These are phyloP conservation scores for Xerocomus spinulosus DNA, from an alignment of 768 basidiomycete genomes.

Conservation along the genomic window DNA sequence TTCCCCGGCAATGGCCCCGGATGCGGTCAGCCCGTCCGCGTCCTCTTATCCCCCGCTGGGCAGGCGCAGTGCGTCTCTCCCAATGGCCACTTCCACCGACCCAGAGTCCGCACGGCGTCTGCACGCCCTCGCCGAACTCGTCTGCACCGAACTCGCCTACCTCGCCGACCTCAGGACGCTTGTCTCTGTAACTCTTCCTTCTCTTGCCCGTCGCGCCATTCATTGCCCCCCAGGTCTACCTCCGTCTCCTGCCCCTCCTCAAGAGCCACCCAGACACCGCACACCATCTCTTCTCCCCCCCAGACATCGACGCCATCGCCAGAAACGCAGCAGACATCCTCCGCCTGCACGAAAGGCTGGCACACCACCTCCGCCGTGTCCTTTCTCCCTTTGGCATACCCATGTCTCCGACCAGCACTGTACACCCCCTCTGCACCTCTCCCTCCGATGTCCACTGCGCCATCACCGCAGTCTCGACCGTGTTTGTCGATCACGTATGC, in stretches of 20 bases:
- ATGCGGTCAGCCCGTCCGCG: too few species aligned
- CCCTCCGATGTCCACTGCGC: slow-evolving; percentile 41
- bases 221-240: slow-evolving; percentile 50
- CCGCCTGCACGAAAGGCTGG: slow-evolving; percentile 62
- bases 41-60: too few species aligned
- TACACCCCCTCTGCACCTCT: slow-evolving; percentile 1
- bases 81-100: slow-evolving; percentile 19
- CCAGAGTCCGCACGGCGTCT: slow-evolving; percentile 46
- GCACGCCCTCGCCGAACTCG: slow-evolving; percentile 80
- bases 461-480: slow-evolving; percentile 41
- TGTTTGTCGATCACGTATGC: slow-evolving; percentile 55
- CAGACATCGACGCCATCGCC: slow-evolving; percentile 54
- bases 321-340: slow-evolving; percentile 70
- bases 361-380: slow-evolving; percentile 47
- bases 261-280: slow-evolving; percentile 30
- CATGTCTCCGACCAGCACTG: slow-evolving; percentile 20
- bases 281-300: slow-evolving; percentile 52
- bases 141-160: slow-evolving; percentile 82
- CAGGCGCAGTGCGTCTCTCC: slow-evolving; percentile 41
- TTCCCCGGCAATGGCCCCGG: not conserved
- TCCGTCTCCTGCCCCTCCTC: slow-evolving; percentile 52
- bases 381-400: slow-evolving; percentile 50
- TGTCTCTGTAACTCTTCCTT: slow-evolving; percentile 53
- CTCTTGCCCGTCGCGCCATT: not conserved
- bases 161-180: slow-evolving; percentile 72